phyloP scores from a whole-genome alignment of 768 basidiomycete genomes.

The Kwoniella pini region DNA sequence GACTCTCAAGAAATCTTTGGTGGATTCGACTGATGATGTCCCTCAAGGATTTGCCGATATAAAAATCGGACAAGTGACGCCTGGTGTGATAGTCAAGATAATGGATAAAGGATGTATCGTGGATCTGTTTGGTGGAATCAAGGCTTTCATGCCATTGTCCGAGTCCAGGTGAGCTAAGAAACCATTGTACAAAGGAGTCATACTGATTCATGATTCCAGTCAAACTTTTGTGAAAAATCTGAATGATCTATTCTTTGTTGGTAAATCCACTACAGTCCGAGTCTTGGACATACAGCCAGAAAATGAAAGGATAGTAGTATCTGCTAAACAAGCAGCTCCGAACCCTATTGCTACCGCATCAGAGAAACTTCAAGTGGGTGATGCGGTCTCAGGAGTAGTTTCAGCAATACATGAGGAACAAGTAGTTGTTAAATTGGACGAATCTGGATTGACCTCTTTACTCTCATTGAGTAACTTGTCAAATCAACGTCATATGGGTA shows the following conservation, averaged over 20 bases:
- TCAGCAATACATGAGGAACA: conserved; percentile 83
- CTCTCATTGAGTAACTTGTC: conserved; percentile 87
- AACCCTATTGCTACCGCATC: conserved; percentile 50
- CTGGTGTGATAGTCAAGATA: conserved; percentile 82
- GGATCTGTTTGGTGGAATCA: conserved; percentile 86
- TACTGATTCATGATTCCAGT: conserved; percentile 56
- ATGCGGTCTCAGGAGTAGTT: conserved; percentile 56
- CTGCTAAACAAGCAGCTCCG: conserved; percentile 74
- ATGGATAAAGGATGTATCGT: conserved; percentile 76
- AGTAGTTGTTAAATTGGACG: conserved; percentile 69
- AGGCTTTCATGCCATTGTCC: conserved; percentile 73
- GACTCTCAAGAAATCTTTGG: conserved; percentile 86
- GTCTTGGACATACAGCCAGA: conserved; percentile 67
- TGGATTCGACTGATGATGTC: conserved; percentile 76
- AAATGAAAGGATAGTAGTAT: conserved; percentile 71
- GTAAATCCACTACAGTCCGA: conserved; percentile 81
- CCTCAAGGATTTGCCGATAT: conserved; percentile 68
- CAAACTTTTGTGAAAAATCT: conserved; percentile 61
- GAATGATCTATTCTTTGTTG: conserved; percentile 67
- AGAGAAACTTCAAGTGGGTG: conserved; percentile 47
- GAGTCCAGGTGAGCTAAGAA: conserved; percentile 69
- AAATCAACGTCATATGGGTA: conserved; percentile 68
- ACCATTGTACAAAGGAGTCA: background rate
- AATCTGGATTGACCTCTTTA: conserved; percentile 71
- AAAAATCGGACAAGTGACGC: conserved; percentile 68